phyloP scores from a whole-genome alignment of 345 rosid genomes.

The Linum trigynum region DNA sequence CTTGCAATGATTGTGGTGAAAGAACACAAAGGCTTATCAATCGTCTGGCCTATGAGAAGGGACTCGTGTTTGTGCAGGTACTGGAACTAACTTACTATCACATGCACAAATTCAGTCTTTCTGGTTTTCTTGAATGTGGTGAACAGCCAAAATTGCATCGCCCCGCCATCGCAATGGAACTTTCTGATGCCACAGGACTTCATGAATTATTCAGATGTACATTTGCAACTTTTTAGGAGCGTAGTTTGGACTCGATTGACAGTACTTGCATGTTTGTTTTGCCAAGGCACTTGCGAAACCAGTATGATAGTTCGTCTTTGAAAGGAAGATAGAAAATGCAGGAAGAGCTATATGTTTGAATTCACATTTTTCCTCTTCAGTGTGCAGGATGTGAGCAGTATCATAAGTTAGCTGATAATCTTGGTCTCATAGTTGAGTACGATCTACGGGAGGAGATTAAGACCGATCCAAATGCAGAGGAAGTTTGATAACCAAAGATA shows the following conservation, averaged over 20 bases:
- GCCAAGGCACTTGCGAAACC: too few relatives aligned
- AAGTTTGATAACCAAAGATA: constrained; percentile 24
- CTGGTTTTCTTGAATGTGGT: background rate
- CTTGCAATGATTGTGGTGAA: constrained; percentile 67
- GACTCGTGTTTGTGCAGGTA: constrained; percentile 81
- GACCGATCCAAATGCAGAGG: constrained; percentile 30
- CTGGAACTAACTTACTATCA: background rate
- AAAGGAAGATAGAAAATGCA: background rate
- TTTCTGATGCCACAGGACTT: too few relatives aligned
- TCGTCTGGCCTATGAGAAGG: constrained; percentile 71
- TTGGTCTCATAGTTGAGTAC: constrained; percentile 73
- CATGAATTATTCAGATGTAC: too few relatives aligned
- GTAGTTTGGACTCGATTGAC: too few relatives aligned
- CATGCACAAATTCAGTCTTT: background rate
- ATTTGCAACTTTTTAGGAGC: too few relatives aligned
- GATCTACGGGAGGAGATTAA: constrained; percentile 52
- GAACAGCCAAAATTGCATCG: background rate
- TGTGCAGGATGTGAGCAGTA: constrained; percentile 83
- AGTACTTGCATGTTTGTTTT: too few relatives aligned
- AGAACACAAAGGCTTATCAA: constrained; percentile 74
- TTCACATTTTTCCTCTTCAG: constrained; percentile 29
- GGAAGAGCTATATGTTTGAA: background rate
- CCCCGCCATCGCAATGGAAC: too few relatives aligned
- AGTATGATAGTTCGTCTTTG: too few relatives aligned
- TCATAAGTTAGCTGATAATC: constrained; percentile 88